Evolutionary conservation across 2,329 filamentous ascomycete genomes (phyloP), one percentile per base, ranked within the genome.

Genomic region (Botrytis galanthina): DNA sequence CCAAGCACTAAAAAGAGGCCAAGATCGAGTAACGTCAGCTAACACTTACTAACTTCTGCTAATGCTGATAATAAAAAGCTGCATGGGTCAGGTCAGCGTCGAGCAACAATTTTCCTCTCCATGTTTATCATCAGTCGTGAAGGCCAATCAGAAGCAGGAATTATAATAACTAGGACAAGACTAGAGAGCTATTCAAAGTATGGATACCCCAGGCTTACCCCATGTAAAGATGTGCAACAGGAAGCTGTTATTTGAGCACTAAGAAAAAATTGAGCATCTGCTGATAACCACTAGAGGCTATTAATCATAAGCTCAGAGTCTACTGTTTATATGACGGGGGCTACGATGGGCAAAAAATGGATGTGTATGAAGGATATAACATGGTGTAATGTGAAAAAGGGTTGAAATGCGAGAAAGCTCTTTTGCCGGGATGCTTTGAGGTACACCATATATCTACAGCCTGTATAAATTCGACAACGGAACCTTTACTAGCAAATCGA

Each of bases 391-490:
- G 6, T 8, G 9, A 18, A 29, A 8, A 3, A 18, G 14, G n/a
- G n/a, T 18, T 57, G 7, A 2, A 57, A 57, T 18, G 14, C 14
- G 14, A 57, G n/a, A n/a, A 18, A 57, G 6, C 7, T n/a, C n/a
- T 4, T 57, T 57, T 57, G 6, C 14, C 14, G n/a, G n/a, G n/a
- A 29, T 7, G 3, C 51, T 29, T 8, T 18, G n/a, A 57, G n/a
- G n/a, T 18, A 18, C 7, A 57, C 3, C 9, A 32, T 29, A 16
- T 0, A 29, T 29, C 26, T 16, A 29, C n/a, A 32, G 3, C 14
- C n/a, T 18, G 0, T 3, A 9, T 57, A 3, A 18, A 18, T 57
- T 0, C 1, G 18, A 18, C 0, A 29, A 29, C 8, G n/a, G 14
- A 57, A 29, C 1, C 7, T 2, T 16, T 7, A 18, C 14, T 18